These are phyloP conservation scores for Mortierella sp. DNA, from an alignment of 371 early-diverging fungal genomes.

Conservation along the genomic window DNA sequence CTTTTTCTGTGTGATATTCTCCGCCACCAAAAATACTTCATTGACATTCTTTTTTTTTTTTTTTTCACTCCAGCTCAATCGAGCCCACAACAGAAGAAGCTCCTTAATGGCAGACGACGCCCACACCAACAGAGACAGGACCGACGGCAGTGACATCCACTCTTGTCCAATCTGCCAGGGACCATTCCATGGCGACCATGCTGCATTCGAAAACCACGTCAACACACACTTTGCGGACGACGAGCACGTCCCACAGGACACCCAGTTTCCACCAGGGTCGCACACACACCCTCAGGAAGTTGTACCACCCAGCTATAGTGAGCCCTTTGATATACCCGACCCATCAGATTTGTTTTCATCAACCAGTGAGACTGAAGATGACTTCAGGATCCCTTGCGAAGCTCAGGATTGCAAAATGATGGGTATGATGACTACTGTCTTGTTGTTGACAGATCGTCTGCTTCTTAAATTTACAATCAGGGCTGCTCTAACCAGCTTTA, in stretches of 20 bases:
- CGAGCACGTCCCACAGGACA: background rate
- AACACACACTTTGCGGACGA: constrained; percentile 32
- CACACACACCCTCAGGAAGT: background rate
- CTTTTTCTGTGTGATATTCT: background rate
- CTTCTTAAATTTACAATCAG: too few relatives aligned
- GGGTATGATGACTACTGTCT: constrained; percentile 6
- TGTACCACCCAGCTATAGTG: background rate
- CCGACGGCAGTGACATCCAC: background rate
- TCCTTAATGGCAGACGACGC: background rate
- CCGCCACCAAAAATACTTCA: constrained; percentile 10
- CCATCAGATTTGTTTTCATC: background rate
- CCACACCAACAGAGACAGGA: background rate
- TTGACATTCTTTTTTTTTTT: background rate
- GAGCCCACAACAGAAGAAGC: background rate
- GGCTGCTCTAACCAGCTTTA: background rate
- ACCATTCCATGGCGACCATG: constrained; percentile 28
- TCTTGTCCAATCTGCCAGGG: constrained; percentile 45
- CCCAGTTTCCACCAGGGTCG: background rate
- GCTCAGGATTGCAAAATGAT: constrained; percentile 29
- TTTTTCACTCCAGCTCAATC: background rate
- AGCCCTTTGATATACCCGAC: background rate
- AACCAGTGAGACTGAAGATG: background rate
- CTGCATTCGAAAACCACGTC: constrained; percentile 49
- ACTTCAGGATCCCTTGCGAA: constrained; percentile 35
- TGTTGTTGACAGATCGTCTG: background rate